Conservation (phyloP, 2,329 filamentous ascomycete genomes). For the Clarireedia sp. region DNA sequence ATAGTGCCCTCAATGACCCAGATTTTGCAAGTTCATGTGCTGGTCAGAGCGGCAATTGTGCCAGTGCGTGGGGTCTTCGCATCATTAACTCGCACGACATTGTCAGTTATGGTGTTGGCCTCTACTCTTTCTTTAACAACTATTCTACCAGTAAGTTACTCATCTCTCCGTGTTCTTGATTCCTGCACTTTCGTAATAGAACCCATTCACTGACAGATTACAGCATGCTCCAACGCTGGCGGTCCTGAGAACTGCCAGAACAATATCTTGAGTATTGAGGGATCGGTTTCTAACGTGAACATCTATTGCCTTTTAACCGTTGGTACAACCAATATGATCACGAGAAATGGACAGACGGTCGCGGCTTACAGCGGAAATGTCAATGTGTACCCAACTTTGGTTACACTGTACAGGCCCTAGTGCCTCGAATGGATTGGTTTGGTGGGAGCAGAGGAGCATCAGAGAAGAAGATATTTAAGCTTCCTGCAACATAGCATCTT, state of each 20-base stretch:
- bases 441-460: too few relatives aligned
- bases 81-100: constrained; percentile 44
- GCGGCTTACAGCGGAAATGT: constrained; percentile 15
- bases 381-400: constrained; percentile 10
- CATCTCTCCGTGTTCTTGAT: background rate
- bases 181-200: background rate
- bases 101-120: constrained; percentile 43
- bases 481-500: too few relatives aligned
- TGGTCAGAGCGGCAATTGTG: constrained; percentile 35
- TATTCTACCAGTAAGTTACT: constrained; percentile 33
- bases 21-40: constrained; percentile 38
- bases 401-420: constrained; percentile 3
- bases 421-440: too few relatives aligned
- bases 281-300: constrained; percentile 12
- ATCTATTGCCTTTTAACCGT: constrained; percentile 19
- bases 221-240: constrained; percentile 13
- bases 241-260: constrained; percentile 17
- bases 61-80: constrained; percentile 58
- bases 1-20: constrained; percentile 38
- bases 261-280: constrained; percentile 20
- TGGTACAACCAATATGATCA: constrained; percentile 20
- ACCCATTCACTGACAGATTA: background rate
- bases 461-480: too few relatives aligned
- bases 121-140: constrained; percentile 54
- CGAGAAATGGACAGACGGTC: constrained; percentile 10